phyloP scores from a whole-genome alignment of 495 filamentous ascomycete species.

The Cercophora samala region DNA sequence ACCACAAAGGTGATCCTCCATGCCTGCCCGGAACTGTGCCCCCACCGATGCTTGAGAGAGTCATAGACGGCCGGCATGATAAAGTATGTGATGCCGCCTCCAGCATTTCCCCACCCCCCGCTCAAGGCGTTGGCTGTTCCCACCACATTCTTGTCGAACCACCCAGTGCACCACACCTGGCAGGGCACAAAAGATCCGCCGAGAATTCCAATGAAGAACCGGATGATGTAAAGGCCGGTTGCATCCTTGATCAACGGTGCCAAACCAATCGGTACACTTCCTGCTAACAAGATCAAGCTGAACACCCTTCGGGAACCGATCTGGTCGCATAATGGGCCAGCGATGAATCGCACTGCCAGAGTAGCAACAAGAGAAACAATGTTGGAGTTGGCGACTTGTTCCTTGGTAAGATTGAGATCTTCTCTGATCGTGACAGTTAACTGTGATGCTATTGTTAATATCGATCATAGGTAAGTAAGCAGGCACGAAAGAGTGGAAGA shows the following conservation, averaged over 20 bases:
- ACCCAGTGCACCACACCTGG: conserved; percentile 93
- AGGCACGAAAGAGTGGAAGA: background rate
- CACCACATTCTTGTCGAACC: conserved; percentile 94
- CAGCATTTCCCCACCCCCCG: conserved; percentile 84
- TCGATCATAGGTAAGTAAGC: background rate
- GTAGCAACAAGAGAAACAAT: conserved; percentile 84
- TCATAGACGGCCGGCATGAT: conserved; percentile 92
- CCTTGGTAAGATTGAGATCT: conserved; percentile 67
- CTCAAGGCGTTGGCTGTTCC: conserved; percentile 86
- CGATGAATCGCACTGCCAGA: conserved; percentile 73
- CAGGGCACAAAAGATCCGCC: conserved; percentile 91
- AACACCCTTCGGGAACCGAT: conserved; percentile 83
- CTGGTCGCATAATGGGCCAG: conserved; percentile 80
- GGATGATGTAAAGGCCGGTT: conserved; percentile 67
- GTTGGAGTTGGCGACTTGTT: conserved; percentile 86
- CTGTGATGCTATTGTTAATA: conserved; percentile 33
- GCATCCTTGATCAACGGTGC: conserved; percentile 72
- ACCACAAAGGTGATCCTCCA: conserved; percentile 86
- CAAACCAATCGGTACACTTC: conserved; percentile 77
- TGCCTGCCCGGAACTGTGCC: conserved; percentile 61
- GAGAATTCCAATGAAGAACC: conserved; percentile 92
- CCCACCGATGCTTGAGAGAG: conserved; percentile 59
- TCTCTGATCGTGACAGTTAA: conserved; percentile 71
- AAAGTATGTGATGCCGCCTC: conserved; percentile 85
- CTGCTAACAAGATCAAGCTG: conserved; percentile 66